Percentiles rank a stretch among this genome's conserved stretches.
Conservation (phyloP, 1,139 yeast species). For the Blastobotrys ciferrii region DNA sequence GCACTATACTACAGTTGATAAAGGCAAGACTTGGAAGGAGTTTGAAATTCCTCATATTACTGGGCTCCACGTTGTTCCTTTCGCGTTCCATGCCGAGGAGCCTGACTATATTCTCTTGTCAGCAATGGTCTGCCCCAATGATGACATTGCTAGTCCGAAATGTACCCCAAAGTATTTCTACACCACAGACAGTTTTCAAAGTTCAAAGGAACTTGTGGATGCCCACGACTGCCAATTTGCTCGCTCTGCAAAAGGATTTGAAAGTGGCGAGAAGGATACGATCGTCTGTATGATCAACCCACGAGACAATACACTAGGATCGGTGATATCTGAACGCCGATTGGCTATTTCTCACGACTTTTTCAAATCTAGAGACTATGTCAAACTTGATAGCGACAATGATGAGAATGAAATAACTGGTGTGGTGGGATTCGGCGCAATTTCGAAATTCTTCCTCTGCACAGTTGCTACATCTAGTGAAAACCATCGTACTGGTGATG, state of each 20-base stretch:
- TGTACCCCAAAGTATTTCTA: slow-evolving; percentile 47
- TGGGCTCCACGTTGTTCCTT: slow-evolving; percentile 28
- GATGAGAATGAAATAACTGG: slow-evolving; percentile 34
- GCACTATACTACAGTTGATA: slow-evolving; percentile 55
- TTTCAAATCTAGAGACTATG: slow-evolving; percentile 41
- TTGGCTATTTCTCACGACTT: slow-evolving; percentile 54
- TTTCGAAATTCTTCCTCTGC: slow-evolving; percentile 53
- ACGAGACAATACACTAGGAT: slow-evolving; percentile 39
- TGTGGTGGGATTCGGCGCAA: slow-evolving; percentile 49
- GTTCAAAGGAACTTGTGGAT: slow-evolving; percentile 42
- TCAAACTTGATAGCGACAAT: slow-evolving; percentile 25
- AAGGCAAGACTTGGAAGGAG: slow-evolving; percentile 56
- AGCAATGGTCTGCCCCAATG: slow-evolving; percentile 41
- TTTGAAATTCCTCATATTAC: slow-evolving; percentile 37
- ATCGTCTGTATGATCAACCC: slow-evolving; percentile 51
- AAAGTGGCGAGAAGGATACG: slow-evolving; percentile 43
- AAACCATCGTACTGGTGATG: slow-evolving; percentile 39
- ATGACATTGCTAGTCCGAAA: slow-evolving; percentile 26
- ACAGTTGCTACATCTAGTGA: slow-evolving; percentile 34
- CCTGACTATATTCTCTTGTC: slow-evolving; percentile 44
- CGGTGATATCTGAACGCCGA: slow-evolving; percentile 42
- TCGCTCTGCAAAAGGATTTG: slow-evolving; percentile 38
- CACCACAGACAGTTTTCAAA: slow-evolving; percentile 54
- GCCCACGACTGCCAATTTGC: slow-evolving; percentile 51
- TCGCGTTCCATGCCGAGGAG: slow-evolving; percentile 45